Evolutionary conservation across 257 asterid genomes (phyloP).

Genomic region (Primulina tabacum): DNA sequence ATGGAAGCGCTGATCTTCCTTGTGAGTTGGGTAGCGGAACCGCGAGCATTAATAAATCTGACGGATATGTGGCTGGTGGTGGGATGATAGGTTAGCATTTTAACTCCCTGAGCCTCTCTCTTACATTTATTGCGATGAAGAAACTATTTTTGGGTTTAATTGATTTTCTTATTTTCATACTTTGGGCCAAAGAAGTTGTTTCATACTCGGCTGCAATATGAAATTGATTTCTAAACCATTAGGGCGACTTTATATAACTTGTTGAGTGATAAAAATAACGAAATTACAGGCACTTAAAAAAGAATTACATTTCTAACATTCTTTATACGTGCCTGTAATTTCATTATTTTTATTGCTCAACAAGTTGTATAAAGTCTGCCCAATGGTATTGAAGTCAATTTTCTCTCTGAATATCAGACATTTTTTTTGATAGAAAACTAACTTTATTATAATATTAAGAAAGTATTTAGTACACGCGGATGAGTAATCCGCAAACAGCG

Average conservation of each 20-base stretch:
- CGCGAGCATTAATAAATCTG: constrained; percentile 59
- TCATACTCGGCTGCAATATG: constrained; percentile 2
- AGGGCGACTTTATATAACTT: constrained; percentile 4
- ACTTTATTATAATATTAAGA: too few species aligned
- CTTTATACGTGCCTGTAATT: constrained; percentile 12
- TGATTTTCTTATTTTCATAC: constrained; percentile 14
- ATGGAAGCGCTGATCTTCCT: constrained; percentile 91
- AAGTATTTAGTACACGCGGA: too few species aligned
- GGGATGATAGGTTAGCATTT: constrained; percentile 73
- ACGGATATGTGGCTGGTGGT: constrained; percentile 82
- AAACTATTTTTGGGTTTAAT: constrained; percentile 6
- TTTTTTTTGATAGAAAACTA: too few species aligned
- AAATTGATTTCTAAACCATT: constrained; percentile 1
- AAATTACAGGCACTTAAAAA: constrained; percentile 4
- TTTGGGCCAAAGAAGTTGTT: constrained; percentile 6
- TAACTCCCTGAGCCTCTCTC: constrained; percentile 6
- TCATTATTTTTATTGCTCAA: constrained; percentile 15
- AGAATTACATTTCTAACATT: constrained; percentile 13
- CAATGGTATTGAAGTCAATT: neutral
- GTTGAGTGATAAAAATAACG: constrained; percentile 12
- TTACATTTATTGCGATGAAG: constrained; percentile 4
- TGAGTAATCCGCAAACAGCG: too few species aligned
- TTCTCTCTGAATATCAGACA: neutral
- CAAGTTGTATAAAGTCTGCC: constrained; percentile 3
- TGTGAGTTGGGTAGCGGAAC: constrained; percentile 97